Evolutionary conservation across 805 yeast genomes (phyloP), one percentile per base, ranked within the genome.

Genomic region (Wickerhamomyces xylosicus): DNA sequence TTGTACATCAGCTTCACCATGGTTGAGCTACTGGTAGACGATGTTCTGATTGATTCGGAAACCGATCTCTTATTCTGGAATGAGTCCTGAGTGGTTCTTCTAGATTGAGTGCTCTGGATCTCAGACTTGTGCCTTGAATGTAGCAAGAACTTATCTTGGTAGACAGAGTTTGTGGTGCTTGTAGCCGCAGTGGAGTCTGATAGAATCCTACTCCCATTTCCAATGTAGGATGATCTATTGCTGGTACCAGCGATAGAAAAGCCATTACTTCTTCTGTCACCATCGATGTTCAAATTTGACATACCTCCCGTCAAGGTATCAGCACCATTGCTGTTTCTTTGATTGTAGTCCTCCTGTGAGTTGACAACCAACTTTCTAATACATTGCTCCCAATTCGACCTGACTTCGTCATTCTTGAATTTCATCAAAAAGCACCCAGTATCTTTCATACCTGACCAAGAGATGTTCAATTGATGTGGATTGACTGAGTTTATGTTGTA

Each of bases 401-500:
- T 69, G 15, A 70, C 68, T 57, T 92, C 97, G 52, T 89, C 97
- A 37, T 81, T 81, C 44, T 81, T 72, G 59, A 86, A 86, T 41
- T 85, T 72, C 54, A 92, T 69, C 15, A 86, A 74, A 49, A 92
- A 87, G 16, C 85, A 77, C 13, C 95, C 96, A 21, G 84, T 78
- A 47, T 89, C 97, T 50, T 77, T 79, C 38, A 80, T 77, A 8
- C 95, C 92, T n/a, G 79, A 75, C 92, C 92, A 84, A 14, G 84
- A 72, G 10, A 82, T 71, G 29, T 79, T 72, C 47, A 82, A 62
- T 13, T 74, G 71, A 52, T 78, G 76, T 5, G 79, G 78, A n/a
- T 45, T 59, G 46, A 56, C 47, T 35, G 60, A 59, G 37, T 53
- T 61, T n/a, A 74, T 69, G 47, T 63, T 64, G 38, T 70, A 64